A percentile compares a stretch with the other conserved stretches of the same genome.
Conservation (phyloP, 106 monocot species). For the Gastrodia elata region DNA sequence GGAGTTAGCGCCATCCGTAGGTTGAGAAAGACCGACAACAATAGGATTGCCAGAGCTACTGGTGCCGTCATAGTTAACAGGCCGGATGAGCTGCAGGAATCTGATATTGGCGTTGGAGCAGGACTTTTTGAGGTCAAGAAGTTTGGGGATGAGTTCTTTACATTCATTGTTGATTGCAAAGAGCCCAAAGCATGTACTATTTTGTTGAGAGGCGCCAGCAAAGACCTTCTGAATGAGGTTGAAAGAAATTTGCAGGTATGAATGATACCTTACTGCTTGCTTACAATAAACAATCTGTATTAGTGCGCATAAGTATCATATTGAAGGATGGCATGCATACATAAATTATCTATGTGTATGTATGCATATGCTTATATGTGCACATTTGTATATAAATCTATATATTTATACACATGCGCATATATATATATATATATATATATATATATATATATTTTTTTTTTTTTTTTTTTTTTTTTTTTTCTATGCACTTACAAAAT, state of each 20-base stretch:
- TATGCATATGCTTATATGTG: too few relatives aligned
- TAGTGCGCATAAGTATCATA: too few relatives aligned
- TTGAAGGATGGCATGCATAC: too few relatives aligned
- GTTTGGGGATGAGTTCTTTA: slow-evolving; percentile 91
- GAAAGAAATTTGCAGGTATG: slow-evolving; percentile 95
- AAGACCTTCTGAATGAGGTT: slow-evolving; percentile 95
- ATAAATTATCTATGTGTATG: too few relatives aligned
- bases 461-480: too few relatives aligned
- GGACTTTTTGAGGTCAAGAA: slow-evolving; percentile 96
- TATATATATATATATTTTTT: too few relatives aligned
- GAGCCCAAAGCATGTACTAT: slow-evolving; percentile 95
- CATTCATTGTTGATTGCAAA: slow-evolving; percentile 89
- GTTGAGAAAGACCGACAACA: slow-evolving; percentile 84
- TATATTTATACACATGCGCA: too few relatives aligned
- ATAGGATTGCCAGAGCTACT: slow-evolving; percentile 83
- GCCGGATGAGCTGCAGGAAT: slow-evolving; percentile 92
- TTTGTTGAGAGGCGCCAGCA: slow-evolving; percentile 90
- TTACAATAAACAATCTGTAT: too few relatives aligned
- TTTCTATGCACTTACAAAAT: too few relatives aligned
- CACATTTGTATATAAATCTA: too few relatives aligned
- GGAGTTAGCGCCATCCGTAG: slow-evolving; percentile 90
- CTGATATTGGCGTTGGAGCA: slow-evolving; percentile 89
- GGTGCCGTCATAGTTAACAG: slow-evolving; percentile 91
- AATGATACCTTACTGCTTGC: slow-evolving; percentile 18
- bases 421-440: too few relatives aligned